These are phyloP conservation scores for Rhynchosporium secalis DNA, from an alignment of 2,329 filamentous ascomycete species.

Conservation along the genomic window DNA sequence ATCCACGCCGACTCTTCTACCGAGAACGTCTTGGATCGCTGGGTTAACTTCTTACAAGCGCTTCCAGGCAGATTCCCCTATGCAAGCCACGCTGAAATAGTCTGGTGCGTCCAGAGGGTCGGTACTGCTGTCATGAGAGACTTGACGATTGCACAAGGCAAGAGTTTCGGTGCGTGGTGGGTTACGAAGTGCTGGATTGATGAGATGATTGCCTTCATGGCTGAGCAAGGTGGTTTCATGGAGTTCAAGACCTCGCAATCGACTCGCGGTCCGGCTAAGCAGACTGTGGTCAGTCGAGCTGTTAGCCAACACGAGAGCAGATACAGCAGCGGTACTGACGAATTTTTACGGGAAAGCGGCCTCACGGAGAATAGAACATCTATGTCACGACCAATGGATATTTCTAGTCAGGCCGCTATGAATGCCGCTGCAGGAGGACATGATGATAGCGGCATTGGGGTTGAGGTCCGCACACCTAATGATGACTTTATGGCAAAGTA, in stretches of 20 bases:
- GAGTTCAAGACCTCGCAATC: constrained; percentile 51
- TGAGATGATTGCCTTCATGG: constrained; percentile 89
- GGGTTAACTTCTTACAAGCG: constrained; percentile 70
- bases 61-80: constrained; percentile 73
- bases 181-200: constrained; percentile 95
- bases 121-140: constrained; percentile 79
- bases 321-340: constrained; percentile 39
- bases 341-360: constrained; percentile 33
- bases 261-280: constrained; percentile 31
- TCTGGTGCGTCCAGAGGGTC: constrained; percentile 74
- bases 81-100: constrained; percentile 68
- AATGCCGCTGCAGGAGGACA: constrained; percentile 50
- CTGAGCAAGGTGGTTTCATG: constrained; percentile 88
- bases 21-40: constrained; percentile 74
- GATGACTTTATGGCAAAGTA: constrained; percentile 66
- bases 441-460: constrained; percentile 76
- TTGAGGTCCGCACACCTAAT: constrained; percentile 68
- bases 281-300: constrained; percentile 26
- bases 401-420: constrained; percentile 47
- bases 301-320: constrained; percentile 34
- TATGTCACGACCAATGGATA: constrained; percentile 38
- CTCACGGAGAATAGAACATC: constrained; percentile 29
- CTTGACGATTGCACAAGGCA: constrained; percentile 73
- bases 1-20: constrained; percentile 46
- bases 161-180: constrained; percentile 90